phyloP scores from a whole-genome alignment of 345 rosid genomes.

The Clarkia xantiana region DNA sequence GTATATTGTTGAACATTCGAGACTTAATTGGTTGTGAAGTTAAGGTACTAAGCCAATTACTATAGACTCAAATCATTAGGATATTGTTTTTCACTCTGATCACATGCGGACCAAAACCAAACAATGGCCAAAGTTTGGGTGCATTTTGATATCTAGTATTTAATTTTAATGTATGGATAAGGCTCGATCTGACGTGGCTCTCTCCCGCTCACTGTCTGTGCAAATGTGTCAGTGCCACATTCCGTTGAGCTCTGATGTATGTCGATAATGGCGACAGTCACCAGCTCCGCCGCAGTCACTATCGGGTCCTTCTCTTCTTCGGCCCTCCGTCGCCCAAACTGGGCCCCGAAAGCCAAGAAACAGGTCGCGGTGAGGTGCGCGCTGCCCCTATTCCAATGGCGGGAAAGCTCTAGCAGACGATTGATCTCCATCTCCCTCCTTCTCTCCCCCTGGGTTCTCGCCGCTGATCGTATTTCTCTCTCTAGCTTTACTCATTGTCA shows the following conservation, averaged over 20 bases:
- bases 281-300: conserved; percentile 17
- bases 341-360: neutral
- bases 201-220: too few species aligned
- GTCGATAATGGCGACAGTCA: conserved; percentile 12
- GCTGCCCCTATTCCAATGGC: conserved; percentile 21
- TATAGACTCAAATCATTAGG: too few species aligned
- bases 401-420: conserved; percentile 36
- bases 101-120: too few species aligned
- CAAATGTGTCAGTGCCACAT: too few species aligned
- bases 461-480: conserved; percentile 28
- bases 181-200: too few species aligned
- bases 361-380: conserved; percentile 16
- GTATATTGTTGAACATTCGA: too few species aligned
- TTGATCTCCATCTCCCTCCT: conserved; percentile 44
- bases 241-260: neutral
- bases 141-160: too few species aligned
- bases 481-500: neutral
- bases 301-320: conserved; percentile 3
- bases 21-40: too few species aligned
- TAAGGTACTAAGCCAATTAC: too few species aligned
- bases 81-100: too few species aligned
- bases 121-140: too few species aligned
- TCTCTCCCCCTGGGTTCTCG: conserved; percentile 25
- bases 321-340: neutral
- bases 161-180: too few species aligned